A percentile compares a stretch with the other conserved stretches of the same genome.
phyloP scores from a whole-genome alignment of 2,329 filamentous ascomycete species.

The Sclerotinia sclerotiorum region DNA sequence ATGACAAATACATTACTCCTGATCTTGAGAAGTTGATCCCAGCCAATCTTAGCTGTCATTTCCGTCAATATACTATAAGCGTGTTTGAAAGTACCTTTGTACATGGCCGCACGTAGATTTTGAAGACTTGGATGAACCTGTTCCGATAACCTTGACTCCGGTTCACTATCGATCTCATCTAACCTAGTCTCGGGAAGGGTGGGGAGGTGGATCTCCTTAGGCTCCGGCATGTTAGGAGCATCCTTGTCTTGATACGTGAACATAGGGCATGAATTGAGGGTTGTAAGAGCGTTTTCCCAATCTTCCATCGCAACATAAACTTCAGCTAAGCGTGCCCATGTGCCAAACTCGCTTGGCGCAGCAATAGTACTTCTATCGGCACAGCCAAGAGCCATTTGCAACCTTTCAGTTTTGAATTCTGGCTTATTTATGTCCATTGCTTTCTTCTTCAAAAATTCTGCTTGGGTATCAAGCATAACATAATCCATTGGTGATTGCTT shows the following conservation, averaged over 20 bases:
- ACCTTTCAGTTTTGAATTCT: slow-evolving; percentile 62
- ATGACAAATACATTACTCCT: slow-evolving; percentile 98
- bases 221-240: slow-evolving; percentile 89
- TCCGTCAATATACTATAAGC: slow-evolving; percentile 93
- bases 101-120: slow-evolving; percentile 81
- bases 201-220: slow-evolving; percentile 81
- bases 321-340: slow-evolving; percentile 90
- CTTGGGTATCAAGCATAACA: slow-evolving; percentile 90
- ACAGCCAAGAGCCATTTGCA: slow-evolving; percentile 85
- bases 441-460: slow-evolving; percentile 87
- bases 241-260: slow-evolving; percentile 99
- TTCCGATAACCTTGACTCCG: slow-evolving; percentile 76
- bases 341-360: slow-evolving; percentile 94
- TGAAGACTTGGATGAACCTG: slow-evolving; percentile 83
- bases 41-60: slow-evolving; percentile 94
- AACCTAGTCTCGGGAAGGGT: slow-evolving; percentile 85
- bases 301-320: slow-evolving; percentile 93
- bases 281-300: slow-evolving; percentile 93
- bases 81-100: slow-evolving; percentile 93
- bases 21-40: slow-evolving; percentile 93
- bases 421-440: slow-evolving; percentile 57
- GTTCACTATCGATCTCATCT: slow-evolving; percentile 94
- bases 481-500: slow-evolving; percentile 97
- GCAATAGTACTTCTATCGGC: slow-evolving; percentile 93
- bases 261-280: slow-evolving; percentile 98